Evolutionary conservation across 176 grass and related monocot species (phyloP).

Genomic region (Oryza officinalis): DNA sequence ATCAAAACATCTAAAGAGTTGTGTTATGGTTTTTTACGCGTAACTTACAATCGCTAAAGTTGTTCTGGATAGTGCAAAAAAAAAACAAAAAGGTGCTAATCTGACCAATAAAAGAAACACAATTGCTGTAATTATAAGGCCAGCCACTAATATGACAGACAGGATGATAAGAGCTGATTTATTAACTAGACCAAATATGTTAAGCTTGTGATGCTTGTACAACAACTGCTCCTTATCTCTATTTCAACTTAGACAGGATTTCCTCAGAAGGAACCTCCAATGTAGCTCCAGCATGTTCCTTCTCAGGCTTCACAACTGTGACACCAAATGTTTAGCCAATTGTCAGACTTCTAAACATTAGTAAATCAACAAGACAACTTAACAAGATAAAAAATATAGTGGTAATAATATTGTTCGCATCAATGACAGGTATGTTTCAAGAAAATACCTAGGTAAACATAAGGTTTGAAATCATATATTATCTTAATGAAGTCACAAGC

Average conservation of each 20-base stretch:
- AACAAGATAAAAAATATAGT: background rate
- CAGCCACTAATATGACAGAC: background rate
- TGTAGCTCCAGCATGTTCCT: slow-evolving; percentile 72
- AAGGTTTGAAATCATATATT: background rate
- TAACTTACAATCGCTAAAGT: background rate
- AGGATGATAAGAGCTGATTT: slow-evolving; percentile 1
- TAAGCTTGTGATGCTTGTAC: slow-evolving; percentile 9
- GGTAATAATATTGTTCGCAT: background rate
- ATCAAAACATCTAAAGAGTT: slow-evolving; percentile 2
- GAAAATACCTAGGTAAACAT: background rate
- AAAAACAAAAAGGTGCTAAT: background rate
- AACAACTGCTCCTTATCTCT: background rate
- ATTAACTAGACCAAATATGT: slow-evolving; percentile 27
- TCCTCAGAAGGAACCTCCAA: slow-evolving; percentile 83
- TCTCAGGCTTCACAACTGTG: slow-evolving; percentile 88
- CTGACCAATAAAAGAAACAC: background rate
- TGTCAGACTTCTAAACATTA: background rate
- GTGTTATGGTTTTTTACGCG: background rate
- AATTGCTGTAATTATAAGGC: slow-evolving; percentile 23
- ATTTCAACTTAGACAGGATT: slow-evolving; percentile 54
- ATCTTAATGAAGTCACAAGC: slow-evolving; percentile 19
- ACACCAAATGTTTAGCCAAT: background rate
- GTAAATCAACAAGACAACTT: slow-evolving; percentile 26
- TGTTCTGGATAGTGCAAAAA: background rate
- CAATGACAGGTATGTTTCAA: background rate